Evolutionary conservation across 2,329 filamentous ascomycete genomes (phyloP), one percentile per base, ranked within the genome.

Genomic region (Chaetomium olivaceum): DNA sequence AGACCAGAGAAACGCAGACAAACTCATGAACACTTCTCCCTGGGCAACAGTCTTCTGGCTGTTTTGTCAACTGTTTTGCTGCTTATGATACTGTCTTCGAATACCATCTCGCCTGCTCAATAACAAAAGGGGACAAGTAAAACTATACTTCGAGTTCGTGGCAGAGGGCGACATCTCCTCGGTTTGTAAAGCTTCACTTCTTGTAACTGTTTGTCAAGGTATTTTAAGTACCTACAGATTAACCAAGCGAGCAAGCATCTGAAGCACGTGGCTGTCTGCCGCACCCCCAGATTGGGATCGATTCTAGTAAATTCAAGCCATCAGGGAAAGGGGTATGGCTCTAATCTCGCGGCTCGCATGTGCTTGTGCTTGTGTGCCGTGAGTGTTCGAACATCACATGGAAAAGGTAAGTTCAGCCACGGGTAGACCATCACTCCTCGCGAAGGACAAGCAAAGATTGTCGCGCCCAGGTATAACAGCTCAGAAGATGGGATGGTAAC

Each of bases 1-100:
- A 70, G 69, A 69, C 66, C 64, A 64, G 59, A 62, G 63, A 33
- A 65, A 67, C 63, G 61, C 69, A 64, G 66, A 67, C 60, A 59
- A 68, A 66, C 16, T 19, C 39, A 43, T 43, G 16, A 43, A 43
- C 39, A 43, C 39, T 43, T 14, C 36, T 43, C 36, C 39, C n/a
- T 7, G 39, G 16, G 39, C 39, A 36, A 43, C 39, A 43, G 39
- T 43, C 39, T 43, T 43, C 16, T 43, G 39, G 16, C 39, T 43
- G 4, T 43, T 43, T 43, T 43, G 16, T 1, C 16, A 14, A 43
- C 39, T 7, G 16, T 43, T 43, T 43, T n/a, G 16, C 39, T 7
- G 16, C 39, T 43, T 19, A n/a, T n/a, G 39, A 43, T 43, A 3
- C 16, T 36, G 33, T 3, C 33, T 36, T 9, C 8, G 12, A 36